phyloP scores from a whole-genome alignment of 352 stramenopile species.

The Pythium sp. region DNA sequence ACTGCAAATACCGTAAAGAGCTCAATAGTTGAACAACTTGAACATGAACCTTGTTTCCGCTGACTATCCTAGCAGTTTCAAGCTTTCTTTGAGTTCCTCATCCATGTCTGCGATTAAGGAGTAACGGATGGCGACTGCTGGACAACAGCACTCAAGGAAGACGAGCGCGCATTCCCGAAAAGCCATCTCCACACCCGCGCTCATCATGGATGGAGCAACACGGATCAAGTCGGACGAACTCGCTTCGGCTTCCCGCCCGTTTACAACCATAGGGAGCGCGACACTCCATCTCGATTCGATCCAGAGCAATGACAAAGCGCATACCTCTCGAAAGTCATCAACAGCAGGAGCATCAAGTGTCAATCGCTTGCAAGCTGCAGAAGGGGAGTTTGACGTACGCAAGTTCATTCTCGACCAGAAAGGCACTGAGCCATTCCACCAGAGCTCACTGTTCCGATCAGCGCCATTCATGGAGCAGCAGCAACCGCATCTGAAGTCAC shows the following conservation, averaged over 20 bases:
- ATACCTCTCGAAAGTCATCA: slow-evolving; percentile 3
- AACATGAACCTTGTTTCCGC: not conserved
- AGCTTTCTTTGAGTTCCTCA: not conserved
- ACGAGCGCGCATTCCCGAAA: not conserved
- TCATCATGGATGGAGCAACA: not conserved
- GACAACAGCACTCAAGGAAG: not conserved
- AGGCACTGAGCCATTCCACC: slow-evolving; percentile 40
- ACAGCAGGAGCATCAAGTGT: not conserved
- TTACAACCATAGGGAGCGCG: slow-evolving; percentile 35
- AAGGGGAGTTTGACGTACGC: slow-evolving; percentile 53
- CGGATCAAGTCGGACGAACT: slow-evolving; percentile 9
- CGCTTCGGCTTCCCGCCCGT: slow-evolving; percentile 19
- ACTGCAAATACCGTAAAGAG: not conserved
- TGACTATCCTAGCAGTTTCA: slow-evolving; percentile 1
- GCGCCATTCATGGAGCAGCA: slow-evolving; percentile 22
- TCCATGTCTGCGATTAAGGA: not conserved
- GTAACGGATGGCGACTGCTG: not conserved
- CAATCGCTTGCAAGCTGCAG: not conserved
- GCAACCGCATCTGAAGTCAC: slow-evolving; percentile 1
- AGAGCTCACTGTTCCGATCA: slow-evolving; percentile 57
- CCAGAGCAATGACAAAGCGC: slow-evolving; percentile 8
- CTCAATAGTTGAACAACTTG: slow-evolving; percentile 1
- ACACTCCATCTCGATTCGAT: slow-evolving; percentile 29
- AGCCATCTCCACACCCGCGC: not conserved
- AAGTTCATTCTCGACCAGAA: slow-evolving; percentile 72